Evolutionary conservation across 2,329 filamentous ascomycete species (phyloP).

Genomic region (Fusarium penzigii): DNA sequence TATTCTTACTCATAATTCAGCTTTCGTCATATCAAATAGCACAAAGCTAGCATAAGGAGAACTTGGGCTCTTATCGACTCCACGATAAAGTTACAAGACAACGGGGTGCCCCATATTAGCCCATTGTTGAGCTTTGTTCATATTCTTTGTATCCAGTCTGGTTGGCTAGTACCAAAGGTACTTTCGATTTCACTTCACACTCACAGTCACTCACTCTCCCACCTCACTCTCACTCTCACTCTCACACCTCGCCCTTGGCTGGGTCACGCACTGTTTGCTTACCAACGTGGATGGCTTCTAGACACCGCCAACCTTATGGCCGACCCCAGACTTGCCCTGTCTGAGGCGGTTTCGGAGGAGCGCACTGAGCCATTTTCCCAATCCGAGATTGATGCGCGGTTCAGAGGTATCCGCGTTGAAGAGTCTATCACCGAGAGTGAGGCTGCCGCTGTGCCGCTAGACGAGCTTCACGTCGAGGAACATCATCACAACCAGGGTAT

Average conservation of each 20-base stretch:
- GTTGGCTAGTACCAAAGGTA: slow-evolving; percentile 27
- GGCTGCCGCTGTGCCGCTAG: slow-evolving; percentile 51
- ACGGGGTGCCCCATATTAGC: slow-evolving; percentile 8
- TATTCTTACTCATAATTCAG: not conserved
- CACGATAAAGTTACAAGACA: slow-evolving; percentile 12
- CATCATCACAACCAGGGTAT: slow-evolving; percentile 56
- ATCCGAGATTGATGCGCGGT: slow-evolving; percentile 54
- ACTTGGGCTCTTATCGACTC: not conserved
- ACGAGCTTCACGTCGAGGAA: slow-evolving; percentile 53
- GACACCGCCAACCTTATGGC: slow-evolving; percentile 42
- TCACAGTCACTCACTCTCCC: too few species aligned
- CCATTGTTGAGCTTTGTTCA: not conserved
- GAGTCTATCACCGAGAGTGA: slow-evolving; percentile 40
- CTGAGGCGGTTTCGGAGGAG: slow-evolving; percentile 46
- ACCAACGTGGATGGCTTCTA: slow-evolving; percentile 32
- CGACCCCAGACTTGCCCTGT: slow-evolving; percentile 43
- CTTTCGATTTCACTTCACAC: not conserved
- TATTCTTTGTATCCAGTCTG: slow-evolving; percentile 17
- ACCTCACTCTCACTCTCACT: slow-evolving; percentile 18
- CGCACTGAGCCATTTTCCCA: slow-evolving; percentile 61
- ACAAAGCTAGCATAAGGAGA: not conserved
- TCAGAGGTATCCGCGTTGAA: slow-evolving; percentile 48
- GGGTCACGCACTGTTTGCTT: slow-evolving; percentile 25
- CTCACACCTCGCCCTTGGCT: slow-evolving; percentile 7
- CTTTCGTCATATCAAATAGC: not conserved